Conservation (phyloP, 2,329 filamentous ascomycete species). For the Neocatenulostroma microsporum region DNA sequence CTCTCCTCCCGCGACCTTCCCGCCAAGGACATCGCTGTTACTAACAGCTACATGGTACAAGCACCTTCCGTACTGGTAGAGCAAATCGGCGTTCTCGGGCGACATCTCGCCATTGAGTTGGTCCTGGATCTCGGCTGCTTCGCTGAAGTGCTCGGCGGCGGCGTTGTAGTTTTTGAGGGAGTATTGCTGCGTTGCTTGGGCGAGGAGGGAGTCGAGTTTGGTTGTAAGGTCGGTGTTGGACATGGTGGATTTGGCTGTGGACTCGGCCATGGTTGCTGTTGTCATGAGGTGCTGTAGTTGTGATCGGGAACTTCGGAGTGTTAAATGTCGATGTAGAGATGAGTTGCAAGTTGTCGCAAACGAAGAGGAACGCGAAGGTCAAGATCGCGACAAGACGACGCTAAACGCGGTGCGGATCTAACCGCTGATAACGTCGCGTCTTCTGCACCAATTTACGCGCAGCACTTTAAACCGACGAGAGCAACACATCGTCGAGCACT, state of each 20-base stretch:
- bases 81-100: conserved; percentile 81
- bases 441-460: too few species aligned
- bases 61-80: conserved; percentile 89
- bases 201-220: conserved; percentile 58
- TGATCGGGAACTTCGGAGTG: too few species aligned
- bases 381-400: too few species aligned
- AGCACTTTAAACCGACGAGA: too few species aligned
- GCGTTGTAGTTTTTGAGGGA: conserved; percentile 80
- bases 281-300: not conserved
- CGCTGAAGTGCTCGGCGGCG: conserved; percentile 79
- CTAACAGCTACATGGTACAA: conserved; percentile 89
- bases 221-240: conserved; percentile 13
- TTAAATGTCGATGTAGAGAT: too few species aligned
- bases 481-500: too few species aligned
- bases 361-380: too few species aligned
- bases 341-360: too few species aligned
- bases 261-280: conserved; percentile 4
- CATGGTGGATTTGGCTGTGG: not conserved
- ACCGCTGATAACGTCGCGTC: not conserved
- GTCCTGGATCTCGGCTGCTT: conserved; percentile 82
- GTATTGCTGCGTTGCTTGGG: conserved; percentile 76
- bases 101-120: conserved; percentile 88
- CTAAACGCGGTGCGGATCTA: not conserved
- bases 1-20: conserved; percentile 57
- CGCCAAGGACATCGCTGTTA: conserved; percentile 90